Conservation (phyloP, 495 filamentous ascomycete genomes). For the Podospora anserina region DNA sequence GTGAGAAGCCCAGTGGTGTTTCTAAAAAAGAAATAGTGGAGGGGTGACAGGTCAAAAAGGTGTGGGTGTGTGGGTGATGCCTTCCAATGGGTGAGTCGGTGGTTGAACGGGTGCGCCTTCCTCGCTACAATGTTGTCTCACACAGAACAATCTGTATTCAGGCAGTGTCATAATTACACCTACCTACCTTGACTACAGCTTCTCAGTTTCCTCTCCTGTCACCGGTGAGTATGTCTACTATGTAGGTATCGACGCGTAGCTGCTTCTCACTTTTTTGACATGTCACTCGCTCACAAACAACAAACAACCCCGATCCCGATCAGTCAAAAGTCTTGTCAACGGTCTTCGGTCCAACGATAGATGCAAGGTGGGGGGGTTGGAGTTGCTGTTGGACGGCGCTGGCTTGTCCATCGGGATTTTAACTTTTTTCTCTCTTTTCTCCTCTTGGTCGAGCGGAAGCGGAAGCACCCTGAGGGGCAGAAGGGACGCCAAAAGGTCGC, state of each 20-base stretch:
- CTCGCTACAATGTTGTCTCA: neutral
- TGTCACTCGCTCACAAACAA: neutral
- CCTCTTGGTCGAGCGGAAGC: conserved; percentile 20
- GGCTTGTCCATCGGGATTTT: conserved; percentile 26
- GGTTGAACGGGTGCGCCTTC: neutral
- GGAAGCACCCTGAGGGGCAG: neutral
- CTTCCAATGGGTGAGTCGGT: neutral
- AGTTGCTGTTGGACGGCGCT: neutral
- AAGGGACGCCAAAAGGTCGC: conserved; percentile 14
- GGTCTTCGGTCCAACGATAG: neutral
- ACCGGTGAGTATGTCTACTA: neutral
- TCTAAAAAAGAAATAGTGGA: conserved; percentile 19
- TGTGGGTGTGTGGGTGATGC: neutral
- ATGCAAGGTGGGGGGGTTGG: neutral
- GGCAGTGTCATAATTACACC: neutral
- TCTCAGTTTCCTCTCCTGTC: neutral
- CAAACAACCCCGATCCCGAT: neutral
- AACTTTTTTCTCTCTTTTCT: conserved; percentile 24
- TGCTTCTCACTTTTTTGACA: neutral
- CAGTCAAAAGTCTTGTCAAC: neutral
- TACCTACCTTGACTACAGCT: too few species aligned
- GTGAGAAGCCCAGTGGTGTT: conserved; percentile 9
- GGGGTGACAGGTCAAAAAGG: neutral
- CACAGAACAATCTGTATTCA: neutral
- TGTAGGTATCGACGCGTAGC: neutral